Evolutionary conservation across 2,329 filamentous ascomycete species (phyloP), one percentile per base, ranked within the genome.

Genomic region (Aspergillus phoenicis): DNA sequence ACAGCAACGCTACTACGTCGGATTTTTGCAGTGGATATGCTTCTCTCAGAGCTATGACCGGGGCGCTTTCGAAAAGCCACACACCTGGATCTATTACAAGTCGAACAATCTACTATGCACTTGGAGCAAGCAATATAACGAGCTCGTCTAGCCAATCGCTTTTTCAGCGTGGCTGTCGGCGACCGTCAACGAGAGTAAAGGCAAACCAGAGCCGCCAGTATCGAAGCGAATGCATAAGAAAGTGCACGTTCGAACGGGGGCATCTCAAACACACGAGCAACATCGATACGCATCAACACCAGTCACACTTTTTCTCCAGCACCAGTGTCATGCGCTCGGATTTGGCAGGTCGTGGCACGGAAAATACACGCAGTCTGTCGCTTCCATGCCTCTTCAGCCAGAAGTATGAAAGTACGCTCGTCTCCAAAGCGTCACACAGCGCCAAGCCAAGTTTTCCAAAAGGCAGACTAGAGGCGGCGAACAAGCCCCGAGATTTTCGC

Each of bases 351-450:
- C 8, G 22, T 22, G 43, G 15, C 10, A 43, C 33, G 1, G 43
- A 5, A 48, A 3, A 52, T 8, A 51, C 45, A 11, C 54, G 55
- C 26, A 62, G 64, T 15, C 52, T 45, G 54, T 70, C 68, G 15
- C 59, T 66, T 22, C 68, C 69, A 20, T 68, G 65, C 54, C 58
- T 68, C 3, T 8, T 30, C 5, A 17, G 26, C 8, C 17, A 33
- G 5, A 10, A n/a, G 28, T 7, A 30, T 13, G 10, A 20, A n/a
- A 33, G 26, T 11, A 22, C 47, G 8, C 11, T 33, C n/a, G 7
- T 13, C n/a, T 51, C 49, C 4, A 15, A 11, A 17, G n/a, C 22
- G 33, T 26, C 22, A 45, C 30, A 41, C 15, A 7, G 22, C n/a
- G n/a, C 22, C 13, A n/a, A 28, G 33, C 4, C 33, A 13, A 36